Conservation (phyloP, 768 basidiomycete species). For the Leccinum subtestaceum region DNA sequence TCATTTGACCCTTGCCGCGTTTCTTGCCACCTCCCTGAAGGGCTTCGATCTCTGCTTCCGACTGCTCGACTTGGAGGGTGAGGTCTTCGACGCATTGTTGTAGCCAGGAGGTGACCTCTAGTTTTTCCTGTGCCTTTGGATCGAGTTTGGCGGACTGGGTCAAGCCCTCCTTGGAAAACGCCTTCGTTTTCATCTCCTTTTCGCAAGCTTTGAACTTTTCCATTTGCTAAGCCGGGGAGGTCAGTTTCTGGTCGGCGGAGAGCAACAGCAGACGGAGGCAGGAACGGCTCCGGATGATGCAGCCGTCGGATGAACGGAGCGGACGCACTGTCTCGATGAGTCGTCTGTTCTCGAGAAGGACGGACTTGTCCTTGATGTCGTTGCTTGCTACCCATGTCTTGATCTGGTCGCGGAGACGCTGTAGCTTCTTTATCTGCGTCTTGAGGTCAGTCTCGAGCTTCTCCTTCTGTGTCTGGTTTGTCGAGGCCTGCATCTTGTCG, state of each 20-base stretch:
- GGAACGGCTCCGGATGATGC: slow-evolving; percentile 2
- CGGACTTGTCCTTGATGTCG: slow-evolving; percentile 98
- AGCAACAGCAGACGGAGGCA: slow-evolving; percentile 13
- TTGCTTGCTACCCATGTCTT: slow-evolving; percentile 96
- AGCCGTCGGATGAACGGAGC: background rate
- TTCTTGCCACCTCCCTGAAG: slow-evolving; percentile 82
- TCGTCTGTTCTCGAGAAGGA: slow-evolving; percentile 87
- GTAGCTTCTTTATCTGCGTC: slow-evolving; percentile 97
- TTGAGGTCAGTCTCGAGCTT: slow-evolving; percentile 94
- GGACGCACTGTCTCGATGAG: slow-evolving; percentile 91
- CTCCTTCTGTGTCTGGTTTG: slow-evolving; percentile 97
- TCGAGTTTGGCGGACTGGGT: slow-evolving; percentile 93
- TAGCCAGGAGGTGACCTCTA: slow-evolving; percentile 85
- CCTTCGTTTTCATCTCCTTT: slow-evolving; percentile 99
- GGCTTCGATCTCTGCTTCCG: slow-evolving; percentile 92
- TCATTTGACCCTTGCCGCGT: slow-evolving; percentile 67
- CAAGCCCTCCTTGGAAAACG: slow-evolving; percentile 97
- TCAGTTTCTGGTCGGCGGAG: slow-evolving; percentile 1
- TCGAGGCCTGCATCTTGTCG: slow-evolving; percentile 95
- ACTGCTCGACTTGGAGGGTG: slow-evolving; percentile 86
- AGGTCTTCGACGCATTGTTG: slow-evolving; percentile 88
- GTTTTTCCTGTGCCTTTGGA: slow-evolving; percentile 95
- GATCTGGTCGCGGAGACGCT: slow-evolving; percentile 81
- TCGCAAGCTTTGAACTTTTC: slow-evolving; percentile 99
- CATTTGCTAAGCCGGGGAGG: slow-evolving; percentile 80